These are phyloP conservation scores for Fragilariopsis cylindrus DNA, from an alignment of 108 stramenopile genomes.

Conservation along the genomic window DNA sequence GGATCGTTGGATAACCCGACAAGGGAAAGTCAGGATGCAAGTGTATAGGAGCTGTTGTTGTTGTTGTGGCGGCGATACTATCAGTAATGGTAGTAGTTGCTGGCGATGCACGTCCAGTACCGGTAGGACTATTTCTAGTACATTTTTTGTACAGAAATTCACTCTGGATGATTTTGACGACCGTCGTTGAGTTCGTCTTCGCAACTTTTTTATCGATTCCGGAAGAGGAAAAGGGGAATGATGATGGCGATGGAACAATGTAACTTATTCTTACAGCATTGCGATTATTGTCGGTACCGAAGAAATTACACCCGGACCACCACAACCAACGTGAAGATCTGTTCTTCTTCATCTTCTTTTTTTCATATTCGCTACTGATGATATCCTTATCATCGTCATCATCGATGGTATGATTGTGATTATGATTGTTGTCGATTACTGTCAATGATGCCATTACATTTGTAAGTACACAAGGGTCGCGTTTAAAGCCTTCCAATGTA, in stretches of 20 bases:
- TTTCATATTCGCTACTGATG: neutral
- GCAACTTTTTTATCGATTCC: neutral
- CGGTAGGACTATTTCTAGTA: neutral
- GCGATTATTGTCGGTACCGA: neutral
- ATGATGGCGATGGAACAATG: neutral
- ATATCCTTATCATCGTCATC: no score
- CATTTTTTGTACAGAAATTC: neutral
- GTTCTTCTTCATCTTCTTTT: neutral
- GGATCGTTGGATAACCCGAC: neutral
- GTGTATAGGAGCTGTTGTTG: neutral
- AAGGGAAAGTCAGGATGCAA: neutral
- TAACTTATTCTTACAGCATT: neutral
- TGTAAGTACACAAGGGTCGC: neutral
- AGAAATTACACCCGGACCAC: neutral
- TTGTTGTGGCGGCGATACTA: neutral
- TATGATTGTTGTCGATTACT: neutral
- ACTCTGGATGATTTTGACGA: neutral
- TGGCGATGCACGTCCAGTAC: no score
- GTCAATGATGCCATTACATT: neutral
- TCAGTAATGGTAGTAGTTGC: no score
- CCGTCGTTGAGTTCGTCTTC: neutral
- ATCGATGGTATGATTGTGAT: no score
- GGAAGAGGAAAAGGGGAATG: no score
- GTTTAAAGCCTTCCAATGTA: neutral
- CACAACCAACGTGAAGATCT: neutral